Evolutionary conservation across 1,284 basidiomycete species (phyloP).

Genomic region (Heliocybe sulcata): DNA sequence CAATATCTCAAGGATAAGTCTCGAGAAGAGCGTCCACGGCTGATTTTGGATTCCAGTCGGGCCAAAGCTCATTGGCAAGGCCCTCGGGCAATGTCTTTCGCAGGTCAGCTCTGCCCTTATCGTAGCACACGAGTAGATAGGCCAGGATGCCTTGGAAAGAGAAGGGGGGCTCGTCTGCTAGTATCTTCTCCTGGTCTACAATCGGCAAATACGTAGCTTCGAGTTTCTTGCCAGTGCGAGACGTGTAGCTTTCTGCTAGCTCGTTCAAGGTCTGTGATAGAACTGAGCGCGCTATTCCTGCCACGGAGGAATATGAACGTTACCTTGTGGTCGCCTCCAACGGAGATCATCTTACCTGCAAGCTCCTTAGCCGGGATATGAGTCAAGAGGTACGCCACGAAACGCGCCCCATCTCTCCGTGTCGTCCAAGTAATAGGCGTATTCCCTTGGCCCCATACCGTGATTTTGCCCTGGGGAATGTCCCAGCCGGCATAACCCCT

Average conservation of each 20-base stretch:
- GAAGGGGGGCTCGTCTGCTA: constrained; percentile 4
- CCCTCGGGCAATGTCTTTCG: background rate
- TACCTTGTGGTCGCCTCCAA: constrained; percentile 13
- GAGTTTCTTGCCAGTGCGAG: constrained; percentile 11
- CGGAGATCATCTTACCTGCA: constrained; percentile 7
- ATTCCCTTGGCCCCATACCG: constrained; percentile 6
- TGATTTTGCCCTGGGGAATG: constrained; percentile 3
- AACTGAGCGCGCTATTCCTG: background rate
- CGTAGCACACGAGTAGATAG: constrained; percentile 4
- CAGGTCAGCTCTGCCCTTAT: constrained; percentile 1
- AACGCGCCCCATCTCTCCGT: constrained; percentile 11
- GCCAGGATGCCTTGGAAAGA: background rate
- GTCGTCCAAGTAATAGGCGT: constrained; percentile 7
- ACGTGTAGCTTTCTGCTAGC: constrained; percentile 7
- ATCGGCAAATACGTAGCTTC: constrained; percentile 7
- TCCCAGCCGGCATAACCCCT: constrained; percentile 1
- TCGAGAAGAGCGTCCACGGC: constrained; percentile 2
- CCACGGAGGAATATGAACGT: background rate
- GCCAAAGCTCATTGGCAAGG: constrained; percentile 7
- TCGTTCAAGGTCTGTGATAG: constrained; percentile 10
- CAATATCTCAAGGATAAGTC: background rate
- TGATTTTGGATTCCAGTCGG: constrained; percentile 10
- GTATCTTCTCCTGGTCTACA: constrained; percentile 4
- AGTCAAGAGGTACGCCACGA: constrained; percentile 12
- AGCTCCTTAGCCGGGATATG: constrained; percentile 9